A percentile compares a stretch with the other conserved stretches of the same genome.
Evolutionary conservation across 257 asterid species (phyloP).

Genomic region (Ilex aquifolium): DNA sequence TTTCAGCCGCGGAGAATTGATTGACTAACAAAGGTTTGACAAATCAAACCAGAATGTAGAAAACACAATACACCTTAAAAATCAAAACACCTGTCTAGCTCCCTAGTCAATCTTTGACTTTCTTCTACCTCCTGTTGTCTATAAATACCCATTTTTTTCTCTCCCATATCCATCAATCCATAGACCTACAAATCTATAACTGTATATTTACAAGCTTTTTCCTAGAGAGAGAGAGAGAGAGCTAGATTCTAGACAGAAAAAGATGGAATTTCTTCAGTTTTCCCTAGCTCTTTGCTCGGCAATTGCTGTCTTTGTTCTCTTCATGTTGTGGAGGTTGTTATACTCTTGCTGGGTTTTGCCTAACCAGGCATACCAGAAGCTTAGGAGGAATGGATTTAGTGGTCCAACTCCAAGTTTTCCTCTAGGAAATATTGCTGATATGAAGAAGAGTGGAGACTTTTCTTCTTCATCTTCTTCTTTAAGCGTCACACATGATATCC

Average conservation of each 20-base stretch:
- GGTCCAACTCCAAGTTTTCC: constrained; percentile 88
- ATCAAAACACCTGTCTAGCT: neutral
- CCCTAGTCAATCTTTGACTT: neutral
- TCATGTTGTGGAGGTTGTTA: constrained; percentile 24
- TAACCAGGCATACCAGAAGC: constrained; percentile 28
- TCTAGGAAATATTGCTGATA: constrained; percentile 58
- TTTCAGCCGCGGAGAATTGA: neutral
- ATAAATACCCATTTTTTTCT: neutral
- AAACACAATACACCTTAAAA: neutral
- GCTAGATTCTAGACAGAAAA: too few relatives aligned
- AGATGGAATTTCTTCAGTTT: constrained; percentile 21
- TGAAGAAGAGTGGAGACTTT: constrained; percentile 19
- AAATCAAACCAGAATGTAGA: too few relatives aligned
- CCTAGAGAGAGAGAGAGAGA: neutral
- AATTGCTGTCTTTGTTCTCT: constrained; percentile 16
- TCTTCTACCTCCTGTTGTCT: neutral
- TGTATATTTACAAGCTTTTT: neutral
- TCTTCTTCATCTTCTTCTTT: constrained; percentile 9
- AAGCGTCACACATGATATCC: constrained; percentile 53
- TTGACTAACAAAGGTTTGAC: neutral
- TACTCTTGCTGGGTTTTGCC: constrained; percentile 63
- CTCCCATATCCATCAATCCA: neutral
- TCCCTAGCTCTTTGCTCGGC: constrained; percentile 10
- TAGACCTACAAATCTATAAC: too few relatives aligned
- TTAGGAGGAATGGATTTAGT: constrained; percentile 60